Percentiles rank a stretch among this genome's conserved stretches.
Conservation (phyloP, 116 monocot species). For the Iris pallida region DNA sequence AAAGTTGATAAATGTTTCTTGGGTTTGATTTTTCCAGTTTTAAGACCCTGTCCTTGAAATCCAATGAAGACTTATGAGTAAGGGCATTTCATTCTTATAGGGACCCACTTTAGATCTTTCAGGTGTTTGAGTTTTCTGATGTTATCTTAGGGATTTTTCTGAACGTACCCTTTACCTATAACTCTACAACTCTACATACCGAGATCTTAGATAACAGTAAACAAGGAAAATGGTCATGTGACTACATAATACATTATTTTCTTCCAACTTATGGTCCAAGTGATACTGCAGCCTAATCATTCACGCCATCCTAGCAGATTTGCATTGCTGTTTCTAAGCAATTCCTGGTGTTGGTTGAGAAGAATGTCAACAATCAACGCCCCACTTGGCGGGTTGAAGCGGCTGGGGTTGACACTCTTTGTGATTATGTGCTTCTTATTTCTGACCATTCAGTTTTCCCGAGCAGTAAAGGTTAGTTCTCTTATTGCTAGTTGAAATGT, state of each 20-base stretch:
- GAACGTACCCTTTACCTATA: background rate
- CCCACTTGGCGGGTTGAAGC: conserved; percentile 64
- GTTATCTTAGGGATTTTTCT: no score
- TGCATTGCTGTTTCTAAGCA: conserved; percentile 38
- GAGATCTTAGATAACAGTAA: background rate
- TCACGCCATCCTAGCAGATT: conserved; percentile 22
- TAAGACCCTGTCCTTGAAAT: conserved; percentile 15
- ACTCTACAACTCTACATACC: background rate
- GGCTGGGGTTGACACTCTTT: conserved; percentile 35
- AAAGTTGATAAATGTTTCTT: no score
- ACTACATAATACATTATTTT: background rate
- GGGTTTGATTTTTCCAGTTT: no score
- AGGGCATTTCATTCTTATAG: background rate
- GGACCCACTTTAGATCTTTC: no score
- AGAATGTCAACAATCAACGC: conserved; percentile 31
- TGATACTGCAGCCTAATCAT: background rate
- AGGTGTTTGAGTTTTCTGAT: no score
- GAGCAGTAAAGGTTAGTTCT: conserved; percentile 4
- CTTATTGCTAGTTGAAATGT: background rate
- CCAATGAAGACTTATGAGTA: background rate
- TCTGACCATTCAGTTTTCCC: background rate
- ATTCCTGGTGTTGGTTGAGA: conserved; percentile 51
- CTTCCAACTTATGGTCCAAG: background rate
- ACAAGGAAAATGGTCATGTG: background rate
- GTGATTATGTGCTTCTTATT: conserved; percentile 28